These are phyloP conservation scores for Triglochin maritima DNA, from an alignment of 106 monocot genomes.

Conservation along the genomic window DNA sequence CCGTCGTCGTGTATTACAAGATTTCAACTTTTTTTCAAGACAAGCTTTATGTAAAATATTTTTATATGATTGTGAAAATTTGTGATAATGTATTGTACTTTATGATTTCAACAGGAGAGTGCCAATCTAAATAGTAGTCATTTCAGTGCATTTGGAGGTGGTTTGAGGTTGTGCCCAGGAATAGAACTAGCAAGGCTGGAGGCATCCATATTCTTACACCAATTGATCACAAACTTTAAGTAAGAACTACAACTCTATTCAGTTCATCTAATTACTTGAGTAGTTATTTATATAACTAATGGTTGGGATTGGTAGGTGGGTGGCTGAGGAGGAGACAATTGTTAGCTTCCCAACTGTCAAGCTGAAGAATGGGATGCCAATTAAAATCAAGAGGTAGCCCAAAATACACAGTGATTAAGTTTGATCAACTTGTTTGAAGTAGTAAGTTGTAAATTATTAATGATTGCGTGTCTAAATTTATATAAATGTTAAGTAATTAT, in stretches of 20 bases:
- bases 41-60: too few species aligned
- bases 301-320: conserved; percentile 6
- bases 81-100: too few species aligned
- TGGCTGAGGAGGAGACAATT: conserved; percentile 15
- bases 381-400: not conserved
- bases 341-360: conserved; percentile 15
- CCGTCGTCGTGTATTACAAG: too few species aligned
- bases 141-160: conserved; percentile 16
- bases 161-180: conserved; percentile 14
- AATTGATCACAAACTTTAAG: conserved; percentile 11
- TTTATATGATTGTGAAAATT: too few species aligned
- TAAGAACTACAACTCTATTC: not conserved
- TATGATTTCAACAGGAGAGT: too few species aligned
- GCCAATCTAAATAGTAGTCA: not conserved
- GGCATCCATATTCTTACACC: conserved; percentile 16
- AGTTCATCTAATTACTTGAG: not conserved
- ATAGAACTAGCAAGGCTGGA: conserved; percentile 16
- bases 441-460: too few species aligned
- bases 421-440: too few species aligned
- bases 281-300: not conserved
- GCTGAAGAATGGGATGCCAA: conserved; percentile 15
- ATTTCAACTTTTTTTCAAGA: too few species aligned
- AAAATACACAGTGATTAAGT: too few species aligned
- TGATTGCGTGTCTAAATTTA: too few species aligned
- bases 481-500: too few species aligned